Base-by-base conservation (phyloP, 2,329 filamentous ascomycete species). In the Emericellopsis atlantica region DNA sequence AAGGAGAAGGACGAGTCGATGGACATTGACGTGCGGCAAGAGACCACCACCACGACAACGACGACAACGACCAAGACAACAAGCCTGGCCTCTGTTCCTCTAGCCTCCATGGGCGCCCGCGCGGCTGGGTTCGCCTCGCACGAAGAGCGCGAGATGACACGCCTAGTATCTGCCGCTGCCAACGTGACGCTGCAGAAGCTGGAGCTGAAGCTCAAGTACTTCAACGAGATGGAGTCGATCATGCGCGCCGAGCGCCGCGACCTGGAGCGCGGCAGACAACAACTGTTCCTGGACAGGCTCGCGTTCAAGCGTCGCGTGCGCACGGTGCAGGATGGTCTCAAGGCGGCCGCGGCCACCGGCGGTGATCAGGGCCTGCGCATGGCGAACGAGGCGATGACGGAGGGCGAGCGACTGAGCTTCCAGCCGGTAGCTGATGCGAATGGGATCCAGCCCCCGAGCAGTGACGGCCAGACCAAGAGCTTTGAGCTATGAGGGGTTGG, bases 141-240 rank as follows among this genome's bases (percentile, higher is more conserved):
- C 51, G 90, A 96, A 60, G 92, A 98, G 61, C 84, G 93, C 43
- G 88, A 95, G 62, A 92, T 96, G 77, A 94, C 89, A 16, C 84
- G 88, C 14, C 77, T 96, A 37, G 86, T 98, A 9, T 90, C 88
- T 3, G 84, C 88, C 6, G 87, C 88, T 0, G 86, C 95, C 40
- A 98, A 98, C 56, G 73, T 94, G 11, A 90, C 86, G n/a, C 70
- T 96, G 29, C 83, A 95, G 56, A 98, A 98, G 64, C 79, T 96
- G 46, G 88, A 96, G 62, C 69, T 96, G 52, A 98, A 98, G 65
- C 73, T 98, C 44, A 81, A 87, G 54, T 94, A 96, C 59, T 98
- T 98, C 63, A 83, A 85, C 52, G 92, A 98, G 60, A 89, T 98
- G 74, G 92, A 98, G 62, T 75, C 84, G 15, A 81, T 95, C 36